Conservation (phyloP, 495 filamentous ascomycete genomes). For the Penicillium cosmopolitanum region DNA sequence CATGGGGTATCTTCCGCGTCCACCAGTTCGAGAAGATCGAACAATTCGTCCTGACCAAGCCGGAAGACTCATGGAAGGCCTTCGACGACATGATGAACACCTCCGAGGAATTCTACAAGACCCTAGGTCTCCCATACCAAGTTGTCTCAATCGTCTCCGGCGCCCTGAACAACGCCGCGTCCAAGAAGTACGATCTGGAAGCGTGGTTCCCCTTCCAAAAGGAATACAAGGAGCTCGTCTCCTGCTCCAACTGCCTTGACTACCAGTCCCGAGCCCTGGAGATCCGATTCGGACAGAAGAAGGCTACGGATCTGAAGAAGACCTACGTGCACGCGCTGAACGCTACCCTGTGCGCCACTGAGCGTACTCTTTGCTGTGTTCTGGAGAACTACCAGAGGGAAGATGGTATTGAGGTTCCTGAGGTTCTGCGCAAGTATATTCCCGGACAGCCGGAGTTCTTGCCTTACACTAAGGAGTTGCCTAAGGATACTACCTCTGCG, state of each 20-base stretch:
- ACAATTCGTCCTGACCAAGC: constrained; percentile 92
- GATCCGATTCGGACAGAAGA: constrained; percentile 81
- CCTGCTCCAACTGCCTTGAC: constrained; percentile 94
- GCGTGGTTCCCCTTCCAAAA: constrained; percentile 97
- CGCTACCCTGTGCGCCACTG: constrained; percentile 88
- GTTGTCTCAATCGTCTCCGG: constrained; percentile 93
- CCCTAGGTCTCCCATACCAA: constrained; percentile 83
- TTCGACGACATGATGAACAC: constrained; percentile 91
- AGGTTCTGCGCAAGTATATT: constrained; percentile 88
- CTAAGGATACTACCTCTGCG: constrained; percentile 69
- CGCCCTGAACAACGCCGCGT: constrained; percentile 88
- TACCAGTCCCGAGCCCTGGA: constrained; percentile 90
- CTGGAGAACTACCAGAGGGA: constrained; percentile 96
- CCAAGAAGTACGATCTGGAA: constrained; percentile 95
- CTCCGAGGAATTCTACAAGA: constrained; percentile 94
- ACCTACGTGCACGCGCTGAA: constrained; percentile 95
- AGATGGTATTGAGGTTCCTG: constrained; percentile 83
- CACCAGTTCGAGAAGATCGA: constrained; percentile 99
- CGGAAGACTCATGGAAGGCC: constrained; percentile 90
- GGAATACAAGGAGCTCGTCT: constrained; percentile 97
- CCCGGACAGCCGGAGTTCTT: constrained; percentile 88
- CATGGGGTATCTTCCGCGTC: constrained; percentile 97
- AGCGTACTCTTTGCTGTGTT: constrained; percentile 90
- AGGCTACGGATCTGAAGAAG: constrained; percentile 79
- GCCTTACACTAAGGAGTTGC: constrained; percentile 80